Percentiles rank a stretch among this genome's conserved stretches.
Conservation (phyloP, 2,329 filamentous ascomycete species). For the Talaromyces marneffei region DNA sequence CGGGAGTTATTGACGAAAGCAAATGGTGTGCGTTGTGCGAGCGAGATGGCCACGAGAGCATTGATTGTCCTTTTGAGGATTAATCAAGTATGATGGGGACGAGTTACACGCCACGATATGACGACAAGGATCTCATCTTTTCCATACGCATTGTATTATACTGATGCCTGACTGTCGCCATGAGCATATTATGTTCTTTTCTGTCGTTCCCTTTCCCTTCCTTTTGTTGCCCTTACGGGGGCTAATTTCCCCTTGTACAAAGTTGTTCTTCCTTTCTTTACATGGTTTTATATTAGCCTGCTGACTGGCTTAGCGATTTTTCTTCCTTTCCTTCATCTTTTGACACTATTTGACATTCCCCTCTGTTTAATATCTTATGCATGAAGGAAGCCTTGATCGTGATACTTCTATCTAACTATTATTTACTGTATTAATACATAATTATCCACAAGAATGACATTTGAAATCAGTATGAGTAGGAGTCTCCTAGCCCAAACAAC, state of each 20-base stretch:
- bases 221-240: constrained; percentile 5
- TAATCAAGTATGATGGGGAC: constrained; percentile 20
- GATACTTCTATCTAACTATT: constrained; percentile 2
- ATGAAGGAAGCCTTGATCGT: background rate
- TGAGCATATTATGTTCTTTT: background rate
- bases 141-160: constrained; percentile 8
- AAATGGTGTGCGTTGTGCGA: constrained; percentile 99
- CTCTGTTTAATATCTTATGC: background rate
- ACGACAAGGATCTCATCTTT: constrained; percentile 1
- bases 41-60: constrained; percentile 91
- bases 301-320: background rate
- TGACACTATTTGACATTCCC: background rate
- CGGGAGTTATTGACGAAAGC: constrained; percentile 68
- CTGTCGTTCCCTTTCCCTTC: constrained; percentile 9
- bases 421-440: constrained; percentile 15
- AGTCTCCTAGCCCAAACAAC: background rate
- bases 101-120: background rate
- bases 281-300: background rate
- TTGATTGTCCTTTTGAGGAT: constrained; percentile 89
- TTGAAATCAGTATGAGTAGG: background rate
- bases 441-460: background rate
- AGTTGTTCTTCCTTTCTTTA: background rate
- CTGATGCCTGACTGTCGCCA: background rate
- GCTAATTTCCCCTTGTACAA: constrained; percentile 10
- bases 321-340: background rate